Conservation (phyloP, 73 alveolate genomes). For the Stentor coeruleus region DNA sequence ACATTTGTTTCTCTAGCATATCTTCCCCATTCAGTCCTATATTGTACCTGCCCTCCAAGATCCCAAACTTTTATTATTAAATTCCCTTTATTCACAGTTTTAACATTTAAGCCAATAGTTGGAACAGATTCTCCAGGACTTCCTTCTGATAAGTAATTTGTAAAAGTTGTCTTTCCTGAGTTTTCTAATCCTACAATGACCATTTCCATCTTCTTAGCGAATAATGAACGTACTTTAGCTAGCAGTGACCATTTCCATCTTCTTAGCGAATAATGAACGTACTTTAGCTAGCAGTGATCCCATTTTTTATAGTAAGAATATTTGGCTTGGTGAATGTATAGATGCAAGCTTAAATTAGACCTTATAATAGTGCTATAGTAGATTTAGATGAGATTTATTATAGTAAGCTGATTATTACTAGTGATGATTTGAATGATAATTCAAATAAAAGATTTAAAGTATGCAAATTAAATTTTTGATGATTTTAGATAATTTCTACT, state of each 20-base stretch:
- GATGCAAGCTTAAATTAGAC: too few relatives aligned
- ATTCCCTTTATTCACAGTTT: conserved; percentile 72
- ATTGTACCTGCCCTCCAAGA: conserved; percentile 87
- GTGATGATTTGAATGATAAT: too few relatives aligned
- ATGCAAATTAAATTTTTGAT: too few relatives aligned
- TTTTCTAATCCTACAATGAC: conserved; percentile 84
- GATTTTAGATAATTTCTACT: too few relatives aligned
- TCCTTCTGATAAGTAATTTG: conserved; percentile 65
- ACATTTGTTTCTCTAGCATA: conserved; percentile 77
- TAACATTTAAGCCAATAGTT: conserved; percentile 83
- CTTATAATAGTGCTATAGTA: too few relatives aligned
- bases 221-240: conserved; percentile 59
- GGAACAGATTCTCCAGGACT: conserved; percentile 77
- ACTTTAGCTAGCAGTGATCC: conserved; percentile 69
- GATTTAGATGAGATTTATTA: too few relatives aligned
- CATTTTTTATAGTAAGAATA: conserved; percentile 44
- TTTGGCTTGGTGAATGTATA: too few relatives aligned
- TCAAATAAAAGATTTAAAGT: too few relatives aligned
- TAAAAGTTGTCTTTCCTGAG: conserved; percentile 83
- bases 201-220: conserved; percentile 67
- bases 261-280: conserved; percentile 45
- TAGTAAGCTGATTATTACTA: too few relatives aligned
- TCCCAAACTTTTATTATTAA: conserved; percentile 83
- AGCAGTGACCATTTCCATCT: conserved; percentile 60
- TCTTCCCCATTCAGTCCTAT: conserved; percentile 87